phyloP scores from a whole-genome alignment of 495 filamentous ascomycete genomes.

The Lepidopterella palustris region DNA sequence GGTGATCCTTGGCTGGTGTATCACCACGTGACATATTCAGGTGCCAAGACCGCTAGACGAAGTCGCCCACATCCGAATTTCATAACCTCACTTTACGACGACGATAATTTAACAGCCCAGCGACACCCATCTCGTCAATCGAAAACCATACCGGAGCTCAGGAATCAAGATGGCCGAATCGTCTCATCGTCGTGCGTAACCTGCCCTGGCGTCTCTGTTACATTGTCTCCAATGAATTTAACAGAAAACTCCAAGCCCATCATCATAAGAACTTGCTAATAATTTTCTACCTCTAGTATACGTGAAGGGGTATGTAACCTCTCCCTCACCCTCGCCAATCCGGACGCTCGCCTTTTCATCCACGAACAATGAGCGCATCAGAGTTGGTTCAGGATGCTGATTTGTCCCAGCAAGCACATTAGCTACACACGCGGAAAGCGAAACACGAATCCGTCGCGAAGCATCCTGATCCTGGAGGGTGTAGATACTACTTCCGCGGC shows the following conservation, averaged over 20 bases:
- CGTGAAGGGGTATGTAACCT: slow-evolving; percentile 68
- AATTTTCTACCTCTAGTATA: slow-evolving; percentile 57
- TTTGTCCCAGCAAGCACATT: slow-evolving; percentile 56
- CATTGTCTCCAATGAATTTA: too few relatives aligned
- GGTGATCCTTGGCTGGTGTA: too few relatives aligned
- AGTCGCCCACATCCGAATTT: background rate
- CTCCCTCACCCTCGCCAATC: slow-evolving; percentile 32
- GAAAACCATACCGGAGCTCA: too few relatives aligned
- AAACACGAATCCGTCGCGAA: slow-evolving; percentile 15
- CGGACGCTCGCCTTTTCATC: slow-evolving; percentile 18
- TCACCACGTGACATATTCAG: too few relatives aligned
- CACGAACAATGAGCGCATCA: slow-evolving; percentile 26
- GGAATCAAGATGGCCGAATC: too few relatives aligned
- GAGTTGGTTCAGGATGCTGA: background rate
- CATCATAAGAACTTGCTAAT: background rate
- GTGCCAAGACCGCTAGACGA: background rate
- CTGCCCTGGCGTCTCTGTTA: too few relatives aligned
- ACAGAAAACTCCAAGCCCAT: too few relatives aligned
- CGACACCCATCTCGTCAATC: too few relatives aligned
- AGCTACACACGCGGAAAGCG: slow-evolving; percentile 77
- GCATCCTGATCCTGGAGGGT: background rate
- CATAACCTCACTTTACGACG: background rate
- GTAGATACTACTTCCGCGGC: too few relatives aligned
- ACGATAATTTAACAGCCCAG: background rate
- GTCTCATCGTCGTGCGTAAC: too few relatives aligned